Conservation (phyloP, 345 rosid genomes). For the Noccaea caerulescens region DNA sequence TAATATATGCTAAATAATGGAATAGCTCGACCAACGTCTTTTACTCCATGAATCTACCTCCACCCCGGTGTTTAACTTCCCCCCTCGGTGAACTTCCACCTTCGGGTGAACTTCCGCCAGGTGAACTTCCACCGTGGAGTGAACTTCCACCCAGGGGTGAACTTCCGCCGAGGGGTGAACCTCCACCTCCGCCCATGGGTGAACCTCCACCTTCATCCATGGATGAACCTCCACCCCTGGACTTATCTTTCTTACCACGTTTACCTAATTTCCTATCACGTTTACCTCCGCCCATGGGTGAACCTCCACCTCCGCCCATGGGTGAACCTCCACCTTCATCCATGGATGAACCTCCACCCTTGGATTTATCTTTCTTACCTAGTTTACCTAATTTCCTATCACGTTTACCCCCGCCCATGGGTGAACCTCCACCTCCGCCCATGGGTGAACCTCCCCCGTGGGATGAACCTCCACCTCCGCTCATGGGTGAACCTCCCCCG, state of each 20-base stretch:
- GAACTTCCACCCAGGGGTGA: not conserved
- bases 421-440: not conserved
- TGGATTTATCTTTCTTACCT: not conserved
- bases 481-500: not conserved
- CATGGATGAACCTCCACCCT: too few relatives aligned
- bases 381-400: not conserved
- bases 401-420: not conserved
- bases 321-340: not conserved
- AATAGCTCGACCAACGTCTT: not conserved
- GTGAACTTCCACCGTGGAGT: too few relatives aligned
- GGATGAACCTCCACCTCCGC: not conserved
- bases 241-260: not conserved
- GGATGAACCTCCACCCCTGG: too few relatives aligned
- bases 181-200: not conserved
- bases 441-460: not conserved
- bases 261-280: not conserved
- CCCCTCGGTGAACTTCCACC: too few relatives aligned
- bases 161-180: not conserved
- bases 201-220: not conserved
- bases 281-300: not conserved
- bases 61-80: not conserved
- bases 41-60: not conserved
- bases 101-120: too few relatives aligned
- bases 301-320: not conserved
- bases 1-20: conserved; percentile 1